Evolutionary conservation across 495 filamentous ascomycete species (phyloP).

Genomic region (Penicillium taxi): DNA sequence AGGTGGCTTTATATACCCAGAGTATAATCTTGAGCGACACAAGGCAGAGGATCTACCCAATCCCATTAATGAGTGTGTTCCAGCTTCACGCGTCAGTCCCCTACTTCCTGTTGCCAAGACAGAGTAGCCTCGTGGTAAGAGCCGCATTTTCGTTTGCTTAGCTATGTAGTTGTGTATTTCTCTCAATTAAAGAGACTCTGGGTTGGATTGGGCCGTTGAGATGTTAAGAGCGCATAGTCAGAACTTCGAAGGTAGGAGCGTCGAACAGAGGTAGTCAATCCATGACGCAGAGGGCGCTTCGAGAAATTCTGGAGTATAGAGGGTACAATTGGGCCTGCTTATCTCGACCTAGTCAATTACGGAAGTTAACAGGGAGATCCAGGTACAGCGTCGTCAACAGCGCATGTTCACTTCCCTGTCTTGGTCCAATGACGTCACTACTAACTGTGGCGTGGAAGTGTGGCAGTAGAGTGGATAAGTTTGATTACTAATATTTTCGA

Average conservation of each 20-base stretch:
- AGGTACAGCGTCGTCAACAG: slow-evolving; percentile 9
- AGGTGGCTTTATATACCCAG: no score
- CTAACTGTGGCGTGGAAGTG: not conserved
- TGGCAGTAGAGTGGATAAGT: not conserved
- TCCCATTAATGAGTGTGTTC: not conserved
- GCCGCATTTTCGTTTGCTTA: slow-evolving; percentile 5
- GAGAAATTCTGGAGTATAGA: slow-evolving; percentile 1
- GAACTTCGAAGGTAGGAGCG: not conserved
- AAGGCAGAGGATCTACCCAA: no score
- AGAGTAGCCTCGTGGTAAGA: slow-evolving; percentile 9
- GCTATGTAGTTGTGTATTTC: not conserved
- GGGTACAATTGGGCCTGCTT: no score
- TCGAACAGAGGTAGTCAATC: slow-evolving; percentile 3
- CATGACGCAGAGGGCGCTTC: slow-evolving; percentile 21
- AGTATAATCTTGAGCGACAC: no score
- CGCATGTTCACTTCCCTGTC: slow-evolving; percentile 2
- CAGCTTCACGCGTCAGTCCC: slow-evolving; percentile 1
- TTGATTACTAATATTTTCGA: not conserved
- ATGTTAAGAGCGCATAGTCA: no score
- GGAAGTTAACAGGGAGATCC: slow-evolving; percentile 9
- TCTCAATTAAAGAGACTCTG: not conserved
- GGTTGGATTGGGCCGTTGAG: no score
- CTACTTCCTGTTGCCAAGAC: not conserved
- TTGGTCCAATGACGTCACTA: slow-evolving; percentile 8
- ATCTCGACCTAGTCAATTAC: no score